Evolutionary conservation across 169 alveolate genomes (phyloP).

Genomic region (Cystoisospora suis): DNA sequence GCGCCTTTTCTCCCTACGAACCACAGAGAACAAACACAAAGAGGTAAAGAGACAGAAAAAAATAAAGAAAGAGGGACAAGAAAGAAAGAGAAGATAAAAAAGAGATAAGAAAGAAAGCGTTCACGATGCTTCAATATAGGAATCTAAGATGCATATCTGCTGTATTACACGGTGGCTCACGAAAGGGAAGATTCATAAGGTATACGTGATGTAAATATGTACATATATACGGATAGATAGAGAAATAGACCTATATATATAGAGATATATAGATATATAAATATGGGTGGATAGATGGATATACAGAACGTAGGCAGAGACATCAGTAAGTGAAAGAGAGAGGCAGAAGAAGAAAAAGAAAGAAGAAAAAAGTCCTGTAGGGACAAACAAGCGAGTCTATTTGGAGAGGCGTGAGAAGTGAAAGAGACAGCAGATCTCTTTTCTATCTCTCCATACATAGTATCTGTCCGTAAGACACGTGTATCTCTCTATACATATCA

Average conservation of each 20-base stretch:
- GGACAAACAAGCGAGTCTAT: too few relatives aligned
- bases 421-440: too few relatives aligned
- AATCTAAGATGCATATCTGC: not conserved
- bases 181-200: not conserved
- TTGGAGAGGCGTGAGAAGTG: too few relatives aligned
- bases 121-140: not conserved
- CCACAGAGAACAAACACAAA: too few relatives aligned
- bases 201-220: not conserved
- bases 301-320: not conserved
- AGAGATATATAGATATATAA: not conserved
- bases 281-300: not conserved
- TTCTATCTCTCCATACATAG: too few relatives aligned
- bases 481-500: too few relatives aligned
- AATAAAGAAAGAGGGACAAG: too few relatives aligned
- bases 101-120: not conserved
- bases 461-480: too few relatives aligned
- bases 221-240: not conserved
- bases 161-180: not conserved
- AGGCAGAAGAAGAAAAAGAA: too few relatives aligned
- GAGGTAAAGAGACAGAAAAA: too few relatives aligned
- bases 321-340: not conserved
- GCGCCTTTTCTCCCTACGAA: slow-evolving; percentile 28
- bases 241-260: not conserved
- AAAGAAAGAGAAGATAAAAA: too few relatives aligned
- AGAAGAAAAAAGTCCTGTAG: too few relatives aligned